phyloP scores from a whole-genome alignment of 352 stramenopile genomes.

The Phytophthora megakarya region DNA sequence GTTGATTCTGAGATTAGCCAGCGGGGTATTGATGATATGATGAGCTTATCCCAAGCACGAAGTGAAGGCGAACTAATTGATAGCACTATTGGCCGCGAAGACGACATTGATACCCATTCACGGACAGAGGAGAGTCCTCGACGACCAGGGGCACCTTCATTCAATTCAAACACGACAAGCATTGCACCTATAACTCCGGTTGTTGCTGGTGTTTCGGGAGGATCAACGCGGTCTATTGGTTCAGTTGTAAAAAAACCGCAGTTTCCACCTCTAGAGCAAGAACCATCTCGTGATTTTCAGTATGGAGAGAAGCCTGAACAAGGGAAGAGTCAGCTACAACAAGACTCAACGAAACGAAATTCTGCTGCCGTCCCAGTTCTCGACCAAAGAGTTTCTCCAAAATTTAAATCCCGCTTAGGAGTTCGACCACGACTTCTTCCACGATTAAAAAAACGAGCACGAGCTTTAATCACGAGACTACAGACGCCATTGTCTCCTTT shows the following conservation, averaged over 20 bases:
- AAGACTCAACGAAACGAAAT: not conserved
- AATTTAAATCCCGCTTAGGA: conserved; percentile 5
- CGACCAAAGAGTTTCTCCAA: conserved; percentile 24
- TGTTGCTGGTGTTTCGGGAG: conserved; percentile 14
- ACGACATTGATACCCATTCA: conserved; percentile 19
- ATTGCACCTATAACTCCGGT: conserved; percentile 10
- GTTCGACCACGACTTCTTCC: conserved; percentile 24
- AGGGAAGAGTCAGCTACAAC: not conserved
- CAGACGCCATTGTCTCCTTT: conserved; percentile 24
- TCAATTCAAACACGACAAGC: conserved; percentile 13
- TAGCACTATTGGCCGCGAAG: conserved; percentile 6
- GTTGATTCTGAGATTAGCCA: conserved; percentile 29
- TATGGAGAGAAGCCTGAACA: conserved; percentile 15
- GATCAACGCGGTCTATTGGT: conserved; percentile 9
- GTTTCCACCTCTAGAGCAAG: not conserved
- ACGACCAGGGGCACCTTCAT: conserved; percentile 19
- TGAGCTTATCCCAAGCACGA: conserved; percentile 10
- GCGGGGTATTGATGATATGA: conserved; percentile 16
- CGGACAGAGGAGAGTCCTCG: conserved; percentile 22
- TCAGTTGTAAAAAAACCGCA: conserved; percentile 7
- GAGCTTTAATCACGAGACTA: conserved; percentile 7
- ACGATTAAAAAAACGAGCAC: conserved; percentile 18
- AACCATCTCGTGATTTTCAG: conserved; percentile 6
- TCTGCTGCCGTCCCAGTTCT: conserved; percentile 2
- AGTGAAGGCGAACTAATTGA: conserved; percentile 25